These are phyloP conservation scores for Dentipellis fragilis DNA, from an alignment of 768 basidiomycete species.

Conservation along the genomic window DNA sequence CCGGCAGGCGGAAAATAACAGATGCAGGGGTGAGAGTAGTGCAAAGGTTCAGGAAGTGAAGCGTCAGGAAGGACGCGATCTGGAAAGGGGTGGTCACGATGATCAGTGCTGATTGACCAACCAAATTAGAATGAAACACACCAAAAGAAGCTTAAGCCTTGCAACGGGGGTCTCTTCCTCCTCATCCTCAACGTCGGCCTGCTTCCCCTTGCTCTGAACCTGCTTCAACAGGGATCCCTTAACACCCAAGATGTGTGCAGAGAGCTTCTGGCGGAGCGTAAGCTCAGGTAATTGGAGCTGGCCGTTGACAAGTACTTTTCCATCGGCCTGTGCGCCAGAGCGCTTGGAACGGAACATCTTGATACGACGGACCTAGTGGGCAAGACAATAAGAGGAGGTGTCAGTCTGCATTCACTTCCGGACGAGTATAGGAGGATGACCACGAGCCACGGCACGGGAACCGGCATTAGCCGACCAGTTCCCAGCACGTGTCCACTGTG, in stretches of 20 bases:
- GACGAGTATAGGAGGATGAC: slow-evolving; percentile 3
- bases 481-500: too few relatives aligned
- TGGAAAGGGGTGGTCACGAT: slow-evolving; percentile 16
- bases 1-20: slow-evolving; percentile 35
- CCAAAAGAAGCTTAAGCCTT: slow-evolving; percentile 79
- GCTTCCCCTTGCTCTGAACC: slow-evolving; percentile 25
- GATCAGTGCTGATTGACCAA: slow-evolving; percentile 1
- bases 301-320: slow-evolving; percentile 10
- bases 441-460: background rate
- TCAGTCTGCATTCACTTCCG: background rate
- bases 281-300: slow-evolving; percentile 15
- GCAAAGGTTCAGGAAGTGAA: slow-evolving; percentile 89
- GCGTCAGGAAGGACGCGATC: slow-evolving; percentile 84
- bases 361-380: slow-evolving; percentile 56
- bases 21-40: slow-evolving; percentile 77
- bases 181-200: slow-evolving; percentile 29
- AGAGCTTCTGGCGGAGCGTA: slow-evolving; percentile 19
- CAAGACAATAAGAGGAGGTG: slow-evolving; percentile 4
- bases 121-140: slow-evolving; percentile 25
- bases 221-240: slow-evolving; percentile 38
- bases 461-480: background rate
- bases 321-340: slow-evolving; percentile 20
- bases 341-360: slow-evolving; percentile 46
- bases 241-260: slow-evolving; percentile 28
- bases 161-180: slow-evolving; percentile 75